A percentile compares a stretch with the other conserved stretches of the same genome.
phyloP scores from a whole-genome alignment of 2,329 filamentous ascomycete genomes.

The Myriosclerotinia curreyana region DNA sequence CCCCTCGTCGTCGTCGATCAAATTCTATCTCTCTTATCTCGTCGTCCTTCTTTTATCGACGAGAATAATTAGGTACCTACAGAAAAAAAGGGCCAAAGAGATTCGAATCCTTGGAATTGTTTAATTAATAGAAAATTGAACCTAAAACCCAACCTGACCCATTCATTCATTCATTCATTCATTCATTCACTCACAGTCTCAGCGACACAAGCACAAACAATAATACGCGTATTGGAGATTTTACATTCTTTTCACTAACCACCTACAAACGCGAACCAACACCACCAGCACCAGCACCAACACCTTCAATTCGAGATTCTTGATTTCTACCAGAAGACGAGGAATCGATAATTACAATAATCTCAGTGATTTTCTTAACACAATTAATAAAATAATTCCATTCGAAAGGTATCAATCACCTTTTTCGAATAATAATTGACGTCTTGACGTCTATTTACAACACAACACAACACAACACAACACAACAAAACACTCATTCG shows the following conservation, averaged over 20 bases:
- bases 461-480: no score
- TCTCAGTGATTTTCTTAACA: neutral
- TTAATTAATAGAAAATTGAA: neutral
- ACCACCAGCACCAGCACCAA: neutral
- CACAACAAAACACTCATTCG: no score
- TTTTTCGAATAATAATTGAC: constrained; percentile 12
- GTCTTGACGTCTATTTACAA: constrained; percentile 5
- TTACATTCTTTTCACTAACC: constrained; percentile 9
- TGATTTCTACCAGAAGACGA: neutral
- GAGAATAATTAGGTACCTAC: no score
- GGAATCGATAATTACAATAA: neutral
- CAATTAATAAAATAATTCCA: neutral
- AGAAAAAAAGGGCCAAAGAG: no score
- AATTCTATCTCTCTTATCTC: constrained; percentile 3
- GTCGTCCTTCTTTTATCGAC: constrained; percentile 26
- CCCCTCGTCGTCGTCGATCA: constrained; percentile 3
- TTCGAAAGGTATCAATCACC: neutral
- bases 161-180: no score
- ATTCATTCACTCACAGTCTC: constrained; percentile 12
- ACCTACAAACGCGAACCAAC: neutral
- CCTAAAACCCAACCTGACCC: neutral
- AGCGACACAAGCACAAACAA: neutral
- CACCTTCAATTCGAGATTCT: neutral
- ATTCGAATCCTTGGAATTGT: neutral
- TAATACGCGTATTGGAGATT: neutral